Conservation (phyloP, 1,139 yeast genomes). For the Spathaspora sp. region DNA sequence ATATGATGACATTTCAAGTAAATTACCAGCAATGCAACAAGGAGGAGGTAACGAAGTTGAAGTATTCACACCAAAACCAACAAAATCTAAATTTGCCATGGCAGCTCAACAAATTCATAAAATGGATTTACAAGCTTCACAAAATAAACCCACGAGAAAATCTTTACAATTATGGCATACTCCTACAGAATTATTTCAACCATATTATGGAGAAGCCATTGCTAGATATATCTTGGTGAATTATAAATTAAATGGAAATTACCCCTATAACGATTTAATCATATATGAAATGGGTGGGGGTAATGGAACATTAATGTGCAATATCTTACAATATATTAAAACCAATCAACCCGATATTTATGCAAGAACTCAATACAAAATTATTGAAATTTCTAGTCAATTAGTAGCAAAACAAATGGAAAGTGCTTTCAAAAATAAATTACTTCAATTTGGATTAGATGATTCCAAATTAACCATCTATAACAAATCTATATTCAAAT, state of each 20-base stretch:
- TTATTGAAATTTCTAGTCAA: conserved; percentile 73
- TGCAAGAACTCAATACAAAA: conserved; percentile 62
- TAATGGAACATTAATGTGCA: conserved; percentile 81
- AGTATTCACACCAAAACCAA: conserved; percentile 9
- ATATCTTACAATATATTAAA: conserved; percentile 68
- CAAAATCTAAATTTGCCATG: conserved; percentile 29
- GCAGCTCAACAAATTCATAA: conserved; percentile 34
- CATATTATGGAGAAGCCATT: conserved; percentile 80
- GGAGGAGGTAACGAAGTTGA: conserved; percentile 1
- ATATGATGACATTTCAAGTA: conserved; percentile 40
- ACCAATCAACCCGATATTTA: conserved; percentile 71
- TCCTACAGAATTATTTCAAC: conserved; percentile 82
- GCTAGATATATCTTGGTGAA: conserved; percentile 74
- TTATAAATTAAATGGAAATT: conserved; percentile 59
- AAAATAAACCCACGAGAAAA: conserved; percentile 24
- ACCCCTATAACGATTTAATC: conserved; percentile 62
- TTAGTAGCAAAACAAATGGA: conserved; percentile 62
- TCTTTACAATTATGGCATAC: conserved; percentile 85
- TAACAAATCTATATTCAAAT: conserved; percentile 74
- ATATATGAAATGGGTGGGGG: conserved; percentile 93
- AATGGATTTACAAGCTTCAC: conserved; percentile 15
- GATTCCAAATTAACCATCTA: conserved; percentile 57
- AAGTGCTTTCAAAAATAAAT: conserved; percentile 36
- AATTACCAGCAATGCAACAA: conserved; percentile 16
- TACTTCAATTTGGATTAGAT: conserved; percentile 41